These are phyloP conservation scores for Ustilago curta DNA, from an alignment of 1,284 basidiomycete species.

Conservation along the genomic window DNA sequence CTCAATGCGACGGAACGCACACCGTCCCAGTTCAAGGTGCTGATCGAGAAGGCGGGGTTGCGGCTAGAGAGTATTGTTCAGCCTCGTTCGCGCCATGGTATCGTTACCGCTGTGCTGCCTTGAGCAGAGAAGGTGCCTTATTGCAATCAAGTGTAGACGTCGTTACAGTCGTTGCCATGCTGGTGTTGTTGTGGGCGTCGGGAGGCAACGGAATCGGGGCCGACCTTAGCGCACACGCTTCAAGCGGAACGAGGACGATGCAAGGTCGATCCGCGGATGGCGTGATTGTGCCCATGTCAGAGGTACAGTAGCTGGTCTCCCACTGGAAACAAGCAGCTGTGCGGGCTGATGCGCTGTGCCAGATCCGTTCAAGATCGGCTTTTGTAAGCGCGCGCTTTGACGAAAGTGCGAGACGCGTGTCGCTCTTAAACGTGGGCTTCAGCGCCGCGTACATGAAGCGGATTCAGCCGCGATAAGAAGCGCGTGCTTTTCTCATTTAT, in stretches of 20 bases:
- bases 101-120: constrained; percentile 21
- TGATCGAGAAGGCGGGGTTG: constrained; percentile 33
- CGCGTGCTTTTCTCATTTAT: not conserved
- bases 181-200: not conserved
- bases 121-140: not conserved
- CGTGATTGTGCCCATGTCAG: constrained; percentile 3
- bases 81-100: constrained; percentile 30
- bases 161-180: no score
- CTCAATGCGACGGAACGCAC: constrained; percentile 33
- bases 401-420: constrained; percentile 9
- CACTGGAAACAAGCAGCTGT: no score
- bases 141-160: not conserved
- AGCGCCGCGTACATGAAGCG: not conserved
- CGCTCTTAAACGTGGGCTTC: not conserved
- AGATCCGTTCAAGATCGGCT: constrained; percentile 9
- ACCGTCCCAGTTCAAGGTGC: constrained; percentile 20
- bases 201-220: not conserved
- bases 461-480: not conserved
- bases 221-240: no score
- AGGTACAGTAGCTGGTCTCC: no score
- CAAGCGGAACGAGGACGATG: no score
- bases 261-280: not conserved
- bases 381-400: constrained; percentile 10
- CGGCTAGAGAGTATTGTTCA: constrained; percentile 30
- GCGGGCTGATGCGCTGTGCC: constrained; percentile 6